phyloP scores from a whole-genome alignment of 2,329 filamentous ascomycete species.

The Xylariaceae sp. region DNA sequence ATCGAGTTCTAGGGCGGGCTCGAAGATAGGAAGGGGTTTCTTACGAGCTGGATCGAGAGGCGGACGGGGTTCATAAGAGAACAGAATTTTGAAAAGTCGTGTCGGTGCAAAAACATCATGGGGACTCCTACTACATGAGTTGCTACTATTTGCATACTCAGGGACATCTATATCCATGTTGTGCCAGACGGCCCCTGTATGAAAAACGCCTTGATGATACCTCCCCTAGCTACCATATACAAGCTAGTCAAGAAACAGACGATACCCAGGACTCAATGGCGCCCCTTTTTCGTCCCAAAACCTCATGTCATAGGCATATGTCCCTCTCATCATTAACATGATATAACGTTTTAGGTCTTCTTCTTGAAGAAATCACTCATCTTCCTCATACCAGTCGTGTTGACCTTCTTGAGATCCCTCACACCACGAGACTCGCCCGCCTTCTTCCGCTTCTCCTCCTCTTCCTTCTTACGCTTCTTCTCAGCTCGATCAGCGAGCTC shows the following conservation, averaged over 20 bases:
- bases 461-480: slow-evolving; percentile 81
- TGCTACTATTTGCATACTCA: background rate
- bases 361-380: slow-evolving; percentile 91
- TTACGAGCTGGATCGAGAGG: slow-evolving; percentile 52
- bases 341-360: slow-evolving; percentile 34
- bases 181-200: background rate
- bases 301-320: background rate
- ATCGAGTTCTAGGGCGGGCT: slow-evolving; percentile 33
- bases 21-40: slow-evolving; percentile 43
- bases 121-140: slow-evolving; percentile 4
- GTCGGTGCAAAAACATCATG: background rate
- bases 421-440: slow-evolving; percentile 68
- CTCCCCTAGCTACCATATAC: slow-evolving; percentile 8
- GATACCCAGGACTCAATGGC: background rate
- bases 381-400: slow-evolving; percentile 93
- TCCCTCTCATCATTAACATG: slow-evolving; percentile 3
- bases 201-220: slow-evolving; percentile 1
- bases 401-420: slow-evolving; percentile 79
- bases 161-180: background rate
- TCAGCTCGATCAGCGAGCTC: slow-evolving; percentile 60
- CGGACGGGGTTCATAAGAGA: slow-evolving; percentile 34
- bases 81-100: background rate
- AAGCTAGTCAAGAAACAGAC: background rate
- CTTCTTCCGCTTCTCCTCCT: slow-evolving; percentile 83
- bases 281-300: background rate